Evolutionary conservation across 371 early-diverging fungal genomes (phyloP), one percentile per base, ranked within the genome.

Genomic region (Lichtheimia hyalospora): DNA sequence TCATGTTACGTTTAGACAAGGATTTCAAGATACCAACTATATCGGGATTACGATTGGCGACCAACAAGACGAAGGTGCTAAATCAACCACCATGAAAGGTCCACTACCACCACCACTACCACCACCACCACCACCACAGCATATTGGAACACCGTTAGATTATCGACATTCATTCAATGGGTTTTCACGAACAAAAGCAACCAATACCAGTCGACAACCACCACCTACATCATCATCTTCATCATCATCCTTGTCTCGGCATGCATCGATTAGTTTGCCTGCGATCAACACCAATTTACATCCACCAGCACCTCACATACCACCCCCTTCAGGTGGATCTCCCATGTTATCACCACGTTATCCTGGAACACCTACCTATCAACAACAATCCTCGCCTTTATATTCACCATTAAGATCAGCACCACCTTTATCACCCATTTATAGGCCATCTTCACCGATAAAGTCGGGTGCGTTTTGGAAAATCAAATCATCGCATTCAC

Each of bases 21-120:
- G 40, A 57, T n/a, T 12, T 8, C 71, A 71, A 18, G 71, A 71
- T 54, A 70, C 71, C 44, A 67, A 69, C 52, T 69, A 69, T 43
- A 63, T 69, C 57, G 69, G 69, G 14, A 69, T 69, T 13, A 69
- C 69, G 20, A 69, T 69, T 42, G 57, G 52, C 20, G 66, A 69
- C 48, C 62, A 67, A 50, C 54, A 57, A 18, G 65, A 69, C 44
- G 54, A 44, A 28, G 43, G 51, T 44, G 28, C 49, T 14, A 55
- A 46, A 28, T 27, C 40, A 15, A 52, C 5, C 3, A 24, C 28
- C 21, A 15, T 15, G 27, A 20, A n/a, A 46, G 20, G 18, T 21
- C 16, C 48, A n/a, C 48, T n/a, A 14, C 48, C 48, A 18, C 21
- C n/a, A 21, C 21, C 48, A 5, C 21, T n/a, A 5, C 48, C 48